phyloP scores from a whole-genome alignment of 176 grass and related monocot species.

The Oryza meridionalis region DNA sequence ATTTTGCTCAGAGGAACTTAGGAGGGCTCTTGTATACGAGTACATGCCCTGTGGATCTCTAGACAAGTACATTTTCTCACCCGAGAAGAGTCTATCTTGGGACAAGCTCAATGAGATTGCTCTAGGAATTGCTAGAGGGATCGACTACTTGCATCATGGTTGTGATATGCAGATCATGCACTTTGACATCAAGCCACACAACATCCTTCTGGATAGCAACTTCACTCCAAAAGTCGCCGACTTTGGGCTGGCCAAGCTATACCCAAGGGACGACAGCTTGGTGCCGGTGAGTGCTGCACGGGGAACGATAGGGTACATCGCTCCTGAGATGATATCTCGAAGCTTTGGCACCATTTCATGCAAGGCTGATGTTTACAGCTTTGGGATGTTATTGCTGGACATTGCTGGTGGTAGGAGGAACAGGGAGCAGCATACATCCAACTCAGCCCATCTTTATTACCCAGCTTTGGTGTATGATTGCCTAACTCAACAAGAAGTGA shows the following conservation, averaged over 20 bases:
- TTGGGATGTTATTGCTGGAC: conserved; percentile 49
- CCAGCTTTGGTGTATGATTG: conserved; percentile 39
- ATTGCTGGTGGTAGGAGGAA: conserved; percentile 42
- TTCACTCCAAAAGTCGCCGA: conserved; percentile 46
- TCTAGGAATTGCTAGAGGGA: no score
- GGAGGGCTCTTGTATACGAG: conserved; percentile 54
- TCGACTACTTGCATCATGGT: no score
- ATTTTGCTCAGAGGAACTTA: conserved; percentile 53
- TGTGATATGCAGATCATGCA: conserved; percentile 27
- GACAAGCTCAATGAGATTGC: no score
- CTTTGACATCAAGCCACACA: conserved; percentile 56
- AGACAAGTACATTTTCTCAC: conserved; percentile 47
- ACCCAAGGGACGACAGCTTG: conserved; percentile 32
- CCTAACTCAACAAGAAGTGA: not conserved
- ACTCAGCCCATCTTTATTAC: conserved; percentile 17
- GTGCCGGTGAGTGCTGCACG: no score
- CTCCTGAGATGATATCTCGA: conserved; percentile 45
- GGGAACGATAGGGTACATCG: not conserved
- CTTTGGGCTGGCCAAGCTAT: conserved; percentile 50
- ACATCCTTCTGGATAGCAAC: conserved; percentile 48
- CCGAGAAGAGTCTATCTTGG: no score
- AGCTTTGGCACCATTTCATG: conserved; percentile 18
- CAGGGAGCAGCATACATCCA: conserved; percentile 34
- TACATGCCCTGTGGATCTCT: conserved; percentile 57
- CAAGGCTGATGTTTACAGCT: conserved; percentile 48